Conservation (phyloP, 129 eudicot species). For the Cynara cardunculus region DNA sequence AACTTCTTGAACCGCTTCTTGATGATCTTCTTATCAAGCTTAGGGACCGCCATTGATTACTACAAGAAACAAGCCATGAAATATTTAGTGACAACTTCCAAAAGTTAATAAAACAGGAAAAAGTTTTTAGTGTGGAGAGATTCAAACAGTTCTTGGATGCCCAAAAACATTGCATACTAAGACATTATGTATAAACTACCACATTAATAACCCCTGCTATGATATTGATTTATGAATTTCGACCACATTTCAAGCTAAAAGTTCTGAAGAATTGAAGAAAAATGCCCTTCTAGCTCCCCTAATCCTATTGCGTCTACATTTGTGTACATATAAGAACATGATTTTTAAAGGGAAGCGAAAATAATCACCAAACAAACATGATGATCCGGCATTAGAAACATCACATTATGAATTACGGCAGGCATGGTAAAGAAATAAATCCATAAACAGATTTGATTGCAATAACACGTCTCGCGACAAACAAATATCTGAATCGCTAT, state of each 20-base stretch:
- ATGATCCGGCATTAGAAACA: background rate
- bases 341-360: background rate
- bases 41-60: constrained; percentile 70
- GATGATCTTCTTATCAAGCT: constrained; percentile 71
- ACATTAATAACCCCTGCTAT: background rate
- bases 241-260: background rate
- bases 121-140: background rate
- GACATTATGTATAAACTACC: background rate
- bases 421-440: background rate
- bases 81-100: background rate
- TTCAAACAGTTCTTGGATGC: background rate
- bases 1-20: constrained; percentile 89
- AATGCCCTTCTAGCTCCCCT: background rate
- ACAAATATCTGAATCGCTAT: background rate
- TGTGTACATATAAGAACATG: background rate
- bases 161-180: background rate
- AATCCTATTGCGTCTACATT: background rate
- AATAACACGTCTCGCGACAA: background rate
- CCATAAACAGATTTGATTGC: background rate
- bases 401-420: background rate
- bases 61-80: background rate
- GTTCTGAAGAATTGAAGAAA: background rate
- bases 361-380: background rate
- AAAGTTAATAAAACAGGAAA: background rate
- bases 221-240: background rate